Evolutionary conservation across 805 yeast species (phyloP), one percentile per base, ranked within the genome.

Genomic region (Starmerella etchellsii): DNA sequence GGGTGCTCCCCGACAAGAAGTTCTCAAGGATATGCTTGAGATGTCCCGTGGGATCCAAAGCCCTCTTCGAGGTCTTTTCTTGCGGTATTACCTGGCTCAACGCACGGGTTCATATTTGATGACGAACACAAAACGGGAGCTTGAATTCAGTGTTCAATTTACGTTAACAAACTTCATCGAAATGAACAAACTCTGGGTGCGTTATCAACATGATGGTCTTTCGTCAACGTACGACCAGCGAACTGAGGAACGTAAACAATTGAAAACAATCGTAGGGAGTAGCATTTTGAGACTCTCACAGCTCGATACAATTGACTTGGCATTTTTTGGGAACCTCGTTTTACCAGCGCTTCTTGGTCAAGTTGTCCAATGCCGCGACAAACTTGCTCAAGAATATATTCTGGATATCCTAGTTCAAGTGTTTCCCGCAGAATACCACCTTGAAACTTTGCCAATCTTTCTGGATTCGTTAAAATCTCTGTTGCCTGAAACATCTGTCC

Each of bases 31-130:
- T 57, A 80, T 91, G 94, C 78, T 88, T 54, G 98, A 91, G 60
- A 91, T 91, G 98, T 79, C 94, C 49, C 72, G 94, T 31, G 98
- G 96, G 14, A 94, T 88, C 2, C 98, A 91, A 60, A 88, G 84
- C 55, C 98, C 98, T 1, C 74, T 84, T 24, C 68, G 95, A 43
- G 98, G 98, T 2, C 64, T 91, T 46, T 91, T 91, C 58, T 64
- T 91, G 53, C 68, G 98, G 36, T 87, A 91, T 63, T 91, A 84
- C 59, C 64, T 91, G 29, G 76, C 85, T 3, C 97, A 88, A 57
- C 67, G 87, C 50, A 79, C 83, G 14, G 80, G 85, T 44, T 77
- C 75, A 54, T 62, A 72, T 47, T 59, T 78, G 42, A 81, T 81
- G 2, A 62, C 61, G 33, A 40, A 42, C 9, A 43, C 46, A 7